Evolutionary conservation across 106 monocot genomes (phyloP), one percentile per base, ranked within the genome.

Genomic region (Acorus calamus): DNA sequence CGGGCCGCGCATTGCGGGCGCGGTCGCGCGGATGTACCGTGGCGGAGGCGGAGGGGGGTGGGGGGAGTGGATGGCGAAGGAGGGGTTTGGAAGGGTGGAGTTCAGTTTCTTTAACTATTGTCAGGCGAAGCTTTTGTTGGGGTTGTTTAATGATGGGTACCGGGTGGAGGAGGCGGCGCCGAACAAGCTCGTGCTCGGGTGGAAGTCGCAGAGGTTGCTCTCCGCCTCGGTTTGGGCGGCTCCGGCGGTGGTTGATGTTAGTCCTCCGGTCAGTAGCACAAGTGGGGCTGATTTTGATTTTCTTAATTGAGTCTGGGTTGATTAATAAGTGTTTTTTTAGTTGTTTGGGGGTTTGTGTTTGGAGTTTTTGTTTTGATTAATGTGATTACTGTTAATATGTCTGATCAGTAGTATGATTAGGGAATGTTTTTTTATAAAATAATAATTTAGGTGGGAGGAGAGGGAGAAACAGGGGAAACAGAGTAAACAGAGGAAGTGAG

Each of bases 91-190:
- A 2, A 7, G 65, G 14, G 68, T 81, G 46, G 59, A 11, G 5
- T 53, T 81, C 12, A 81, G 80, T 54, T 72, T 60, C 59, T 81
- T 76, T 51, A 81, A 81, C 60, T 68, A 55, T 46, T 72, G 76
- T 57, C 80, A 76, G 55, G 76, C 80, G 8, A 50, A 56, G 72
- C 61, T 81, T 63, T 60, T 81, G 45, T 12, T 76, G 3, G 76
- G 76, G 11, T 28, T 81, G 42, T 81, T 81, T 59, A 72, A 76
- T 45, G 63, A 81, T 14, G 80, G 80, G 6, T 76, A 68, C 53
- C 14, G 53, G 9, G 71, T 81, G 44, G 76, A 76, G 59, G 80
- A 81, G 59, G 56, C 14, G 5, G 63, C 41, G 13, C 42, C 12
- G 2, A 81, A 81, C 62, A 76, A 76, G 65, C 66, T 81, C 3